These are phyloP conservation scores for Xylaria sp. DNA, from an alignment of 2,329 filamentous ascomycete genomes.

Conservation along the genomic window DNA sequence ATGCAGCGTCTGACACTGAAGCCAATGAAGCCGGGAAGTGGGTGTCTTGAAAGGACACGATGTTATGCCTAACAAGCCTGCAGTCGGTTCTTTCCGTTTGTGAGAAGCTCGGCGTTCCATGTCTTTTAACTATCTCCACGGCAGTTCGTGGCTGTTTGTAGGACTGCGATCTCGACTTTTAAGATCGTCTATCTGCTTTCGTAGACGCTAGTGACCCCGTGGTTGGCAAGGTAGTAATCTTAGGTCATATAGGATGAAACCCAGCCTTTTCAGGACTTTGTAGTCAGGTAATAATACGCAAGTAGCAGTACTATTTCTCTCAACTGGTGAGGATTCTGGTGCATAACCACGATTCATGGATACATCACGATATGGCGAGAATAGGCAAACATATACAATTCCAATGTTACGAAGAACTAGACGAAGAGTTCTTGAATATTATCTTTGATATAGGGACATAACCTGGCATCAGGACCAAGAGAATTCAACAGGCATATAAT, in stretches of 20 bases:
- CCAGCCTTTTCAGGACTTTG: background rate
- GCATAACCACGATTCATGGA: background rate
- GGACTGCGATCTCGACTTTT: background rate
- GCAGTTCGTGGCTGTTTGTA: background rate
- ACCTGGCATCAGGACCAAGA: background rate
- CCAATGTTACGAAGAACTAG: background rate
- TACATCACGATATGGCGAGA: background rate
- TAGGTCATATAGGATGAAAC: background rate
- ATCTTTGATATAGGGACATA: background rate
- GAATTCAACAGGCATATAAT: background rate
- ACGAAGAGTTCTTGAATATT: background rate
- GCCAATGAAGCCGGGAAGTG: background rate
- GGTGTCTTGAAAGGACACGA: background rate
- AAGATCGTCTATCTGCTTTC: background rate
- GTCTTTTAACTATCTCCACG: background rate
- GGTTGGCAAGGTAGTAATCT: background rate
- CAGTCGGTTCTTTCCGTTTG: background rate
- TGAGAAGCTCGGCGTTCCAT: background rate
- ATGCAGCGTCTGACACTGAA: slow-evolving; percentile 10
- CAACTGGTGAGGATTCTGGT: background rate
- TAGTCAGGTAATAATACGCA: background rate
- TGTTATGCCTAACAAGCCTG: background rate
- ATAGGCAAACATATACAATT: background rate
- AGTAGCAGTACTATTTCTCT: background rate
- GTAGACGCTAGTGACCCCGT: background rate